Percentiles rank a stretch among this genome's conserved stretches.
Evolutionary conservation across 805 yeast species (phyloP).

Genomic region (Starmerella apis): DNA sequence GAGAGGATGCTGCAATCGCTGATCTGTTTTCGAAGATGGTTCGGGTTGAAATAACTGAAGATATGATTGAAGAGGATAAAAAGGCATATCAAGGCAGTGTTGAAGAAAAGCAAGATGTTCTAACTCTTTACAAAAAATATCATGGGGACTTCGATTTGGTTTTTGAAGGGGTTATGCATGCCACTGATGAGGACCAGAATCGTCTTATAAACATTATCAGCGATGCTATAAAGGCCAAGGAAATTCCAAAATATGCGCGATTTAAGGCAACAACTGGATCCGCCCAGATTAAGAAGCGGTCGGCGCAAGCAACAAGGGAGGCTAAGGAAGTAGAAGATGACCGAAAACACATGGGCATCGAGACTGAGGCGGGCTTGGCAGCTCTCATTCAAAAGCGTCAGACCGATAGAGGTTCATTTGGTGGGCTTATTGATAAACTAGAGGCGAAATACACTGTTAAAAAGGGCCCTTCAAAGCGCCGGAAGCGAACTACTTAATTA

Average conservation of each 20-base stretch:
- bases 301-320: slow-evolving; percentile 32
- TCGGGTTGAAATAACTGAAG: slow-evolving; percentile 32
- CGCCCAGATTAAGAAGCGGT: slow-evolving; percentile 40
- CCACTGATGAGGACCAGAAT: slow-evolving; percentile 53
- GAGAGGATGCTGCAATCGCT: slow-evolving; percentile 30
- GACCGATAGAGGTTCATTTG: slow-evolving; percentile 21
- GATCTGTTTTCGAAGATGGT: slow-evolving; percentile 33
- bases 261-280: slow-evolving; percentile 43
- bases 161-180: slow-evolving; percentile 69
- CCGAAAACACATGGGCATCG: slow-evolving; percentile 42
- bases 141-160: slow-evolving; percentile 61
- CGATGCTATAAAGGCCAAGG: slow-evolving; percentile 35
- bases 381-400: slow-evolving; percentile 32
- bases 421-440: slow-evolving; percentile 14
- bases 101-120: slow-evolving; percentile 45
- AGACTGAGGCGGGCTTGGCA: slow-evolving; percentile 30
- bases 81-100: slow-evolving; percentile 44
- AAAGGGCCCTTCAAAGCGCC: slow-evolving; percentile 1
- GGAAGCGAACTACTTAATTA: not conserved
- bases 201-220: slow-evolving; percentile 48
- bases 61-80: slow-evolving; percentile 56
- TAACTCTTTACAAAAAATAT: slow-evolving; percentile 44
- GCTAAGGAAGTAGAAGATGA: slow-evolving; percentile 46
- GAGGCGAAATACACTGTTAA: slow-evolving; percentile 16
- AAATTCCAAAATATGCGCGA: slow-evolving; percentile 35